Conservation (phyloP, 352 stramenopile genomes). For the Globisporangium yorkense region DNA sequence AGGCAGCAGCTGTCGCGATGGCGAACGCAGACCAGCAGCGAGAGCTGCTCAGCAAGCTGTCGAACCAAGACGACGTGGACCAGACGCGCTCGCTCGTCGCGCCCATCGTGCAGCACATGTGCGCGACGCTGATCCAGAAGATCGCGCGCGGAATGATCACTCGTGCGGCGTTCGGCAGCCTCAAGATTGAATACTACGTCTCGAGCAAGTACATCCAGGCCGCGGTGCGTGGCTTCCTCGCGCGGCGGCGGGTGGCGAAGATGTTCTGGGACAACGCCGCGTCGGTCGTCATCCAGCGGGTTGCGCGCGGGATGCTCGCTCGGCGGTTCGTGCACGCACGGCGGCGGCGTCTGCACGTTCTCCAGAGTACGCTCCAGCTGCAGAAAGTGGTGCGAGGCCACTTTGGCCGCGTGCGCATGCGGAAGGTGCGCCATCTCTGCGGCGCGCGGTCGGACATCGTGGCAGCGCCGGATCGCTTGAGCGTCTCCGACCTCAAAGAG, state of each 20-base stretch:
- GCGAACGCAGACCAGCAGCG: background rate
- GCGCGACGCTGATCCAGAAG: slow-evolving; percentile 75
- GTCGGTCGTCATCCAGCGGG: slow-evolving; percentile 50
- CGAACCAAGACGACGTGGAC: slow-evolving; percentile 18
- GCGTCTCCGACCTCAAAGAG: slow-evolving; percentile 42
- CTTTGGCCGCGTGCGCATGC: slow-evolving; percentile 57
- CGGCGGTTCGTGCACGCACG: slow-evolving; percentile 22
- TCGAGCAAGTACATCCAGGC: slow-evolving; percentile 78
- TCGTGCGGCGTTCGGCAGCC: slow-evolving; percentile 36
- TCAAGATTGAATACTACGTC: slow-evolving; percentile 67
- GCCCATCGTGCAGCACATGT: slow-evolving; percentile 57
- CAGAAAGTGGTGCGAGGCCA: slow-evolving; percentile 56
- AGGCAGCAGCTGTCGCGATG: slow-evolving; percentile 1
- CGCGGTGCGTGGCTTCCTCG: slow-evolving; percentile 57
- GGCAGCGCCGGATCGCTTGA: slow-evolving; percentile 17
- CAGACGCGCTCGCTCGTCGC: slow-evolving; percentile 15
- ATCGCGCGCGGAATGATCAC: slow-evolving; percentile 66
- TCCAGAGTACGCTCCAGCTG: slow-evolving; percentile 27
- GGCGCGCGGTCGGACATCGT: slow-evolving; percentile 20
- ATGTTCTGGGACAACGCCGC: slow-evolving; percentile 65
- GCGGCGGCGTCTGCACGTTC: slow-evolving; percentile 11
- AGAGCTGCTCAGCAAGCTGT: background rate
- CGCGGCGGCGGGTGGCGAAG: slow-evolving; percentile 47
- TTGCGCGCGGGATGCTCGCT: slow-evolving; percentile 47
- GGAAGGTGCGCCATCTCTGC: slow-evolving; percentile 39